Percentiles rank a stretch among this genome's conserved stretches.
Conservation (phyloP, 345 rosid genomes). For the Lumnitzera littorea region DNA sequence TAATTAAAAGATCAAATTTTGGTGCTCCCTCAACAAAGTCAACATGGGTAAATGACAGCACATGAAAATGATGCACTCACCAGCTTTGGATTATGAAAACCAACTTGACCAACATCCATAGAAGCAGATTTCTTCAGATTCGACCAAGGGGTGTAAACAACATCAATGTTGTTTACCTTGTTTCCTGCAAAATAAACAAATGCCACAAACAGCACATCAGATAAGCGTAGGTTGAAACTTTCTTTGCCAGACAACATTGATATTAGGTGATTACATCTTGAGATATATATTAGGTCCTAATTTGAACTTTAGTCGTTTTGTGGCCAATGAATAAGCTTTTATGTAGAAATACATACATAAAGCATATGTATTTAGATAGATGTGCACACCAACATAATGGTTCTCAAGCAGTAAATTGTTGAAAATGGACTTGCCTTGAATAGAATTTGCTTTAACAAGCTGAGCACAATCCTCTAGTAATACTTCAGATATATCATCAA, state of each 20-base stretch:
- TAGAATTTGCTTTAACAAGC: conserved; percentile 98
- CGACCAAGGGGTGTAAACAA: conserved; percentile 95
- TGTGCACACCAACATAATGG: background rate
- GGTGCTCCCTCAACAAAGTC: background rate
- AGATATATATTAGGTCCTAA: no score
- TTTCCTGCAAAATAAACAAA: conserved; percentile 45
- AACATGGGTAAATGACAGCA: background rate
- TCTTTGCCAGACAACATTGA: no score
- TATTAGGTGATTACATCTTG: no score
- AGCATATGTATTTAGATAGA: no score
- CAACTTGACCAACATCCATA: conserved; percentile 99
- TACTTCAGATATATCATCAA: conserved; percentile 82
- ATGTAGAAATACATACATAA: no score
- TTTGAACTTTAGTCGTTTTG: no score
- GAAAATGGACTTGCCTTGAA: conserved; percentile 55
- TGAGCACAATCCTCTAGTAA: conserved; percentile 90
- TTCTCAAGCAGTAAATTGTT: background rate
- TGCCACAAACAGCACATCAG: background rate
- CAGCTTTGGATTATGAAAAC: conserved; percentile 84
- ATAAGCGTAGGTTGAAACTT: background rate
- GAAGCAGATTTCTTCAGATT: conserved; percentile 94
- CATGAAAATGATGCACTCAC: conserved; percentile 25
- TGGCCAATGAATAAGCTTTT: no score
- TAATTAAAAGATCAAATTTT: background rate
- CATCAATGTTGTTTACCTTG: conserved; percentile 88